These are phyloP conservation scores for Aspergillus uvarum DNA, from an alignment of 2,329 filamentous ascomycete species.

Conservation along the genomic window DNA sequence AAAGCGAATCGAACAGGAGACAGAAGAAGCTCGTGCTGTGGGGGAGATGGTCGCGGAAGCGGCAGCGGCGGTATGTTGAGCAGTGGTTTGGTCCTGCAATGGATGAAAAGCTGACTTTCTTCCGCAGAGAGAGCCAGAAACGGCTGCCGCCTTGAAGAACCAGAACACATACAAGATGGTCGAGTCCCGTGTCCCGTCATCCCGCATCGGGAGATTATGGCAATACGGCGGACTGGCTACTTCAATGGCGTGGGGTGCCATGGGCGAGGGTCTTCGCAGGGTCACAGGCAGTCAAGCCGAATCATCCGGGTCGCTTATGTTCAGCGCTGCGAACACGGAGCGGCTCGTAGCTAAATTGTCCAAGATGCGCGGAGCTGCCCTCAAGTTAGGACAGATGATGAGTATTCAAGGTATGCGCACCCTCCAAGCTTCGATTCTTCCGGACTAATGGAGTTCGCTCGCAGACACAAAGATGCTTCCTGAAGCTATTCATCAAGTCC, in stretches of 20 bases:
- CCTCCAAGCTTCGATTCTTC: neutral
- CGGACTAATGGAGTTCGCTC: slow-evolving; percentile 8
- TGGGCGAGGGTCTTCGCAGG: slow-evolving; percentile 79
- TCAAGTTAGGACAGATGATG: slow-evolving; percentile 97
- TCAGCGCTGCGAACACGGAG: slow-evolving; percentile 89
- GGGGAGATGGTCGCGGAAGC: slow-evolving; percentile 14
- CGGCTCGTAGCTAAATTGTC: slow-evolving; percentile 89
- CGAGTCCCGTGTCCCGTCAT: slow-evolving; percentile 87
- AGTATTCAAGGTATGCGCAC: slow-evolving; percentile 71
- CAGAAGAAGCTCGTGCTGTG: slow-evolving; percentile 18
- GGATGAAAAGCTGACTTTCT: slow-evolving; percentile 8
- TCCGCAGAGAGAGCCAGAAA: slow-evolving; percentile 16
- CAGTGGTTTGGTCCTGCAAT: neutral
- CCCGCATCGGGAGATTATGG: slow-evolving; percentile 83
- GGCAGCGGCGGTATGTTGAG: slow-evolving; percentile 13
- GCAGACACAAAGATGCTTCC: slow-evolving; percentile 89
- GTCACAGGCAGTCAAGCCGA: slow-evolving; percentile 66
- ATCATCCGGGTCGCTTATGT: slow-evolving; percentile 70
- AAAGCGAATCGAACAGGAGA: slow-evolving; percentile 27
- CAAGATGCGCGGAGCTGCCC: slow-evolving; percentile 92
- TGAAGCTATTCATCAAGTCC: slow-evolving; percentile 77
- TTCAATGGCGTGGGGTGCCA: slow-evolving; percentile 90
- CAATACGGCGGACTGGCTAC: slow-evolving; percentile 92
- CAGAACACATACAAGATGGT: slow-evolving; percentile 65
- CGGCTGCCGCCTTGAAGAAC: slow-evolving; percentile 24